A percentile compares a stretch with the other conserved stretches of the same genome.
Evolutionary conservation across 108 stramenopile species (phyloP).

Genomic region (Craspedostauros australis): DNA sequence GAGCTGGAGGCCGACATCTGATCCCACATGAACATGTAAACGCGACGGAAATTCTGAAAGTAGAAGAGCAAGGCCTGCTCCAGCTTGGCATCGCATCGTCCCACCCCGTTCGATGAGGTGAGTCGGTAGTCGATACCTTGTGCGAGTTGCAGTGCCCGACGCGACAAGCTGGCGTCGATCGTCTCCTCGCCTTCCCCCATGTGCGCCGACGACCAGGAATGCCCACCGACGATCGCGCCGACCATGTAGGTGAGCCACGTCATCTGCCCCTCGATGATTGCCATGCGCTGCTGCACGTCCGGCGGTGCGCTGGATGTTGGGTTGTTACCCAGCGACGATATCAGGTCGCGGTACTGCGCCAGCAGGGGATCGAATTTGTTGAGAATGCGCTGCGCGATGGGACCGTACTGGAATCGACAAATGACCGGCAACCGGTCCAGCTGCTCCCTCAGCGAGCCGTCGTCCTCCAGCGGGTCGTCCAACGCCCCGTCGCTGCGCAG

Average conservation of each 20-base stretch:
- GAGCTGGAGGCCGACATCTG: constrained; percentile 49
- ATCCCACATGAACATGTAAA: constrained; percentile 97
- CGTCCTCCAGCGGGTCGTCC: constrained; percentile 94
- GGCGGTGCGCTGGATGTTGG: constrained; percentile 67
- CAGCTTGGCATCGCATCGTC: constrained; percentile 67
- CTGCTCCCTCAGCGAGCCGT: constrained; percentile 92
- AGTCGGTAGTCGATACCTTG: constrained; percentile 85
- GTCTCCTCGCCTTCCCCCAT: constrained; percentile 88
- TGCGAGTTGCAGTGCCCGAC: constrained; percentile 83
- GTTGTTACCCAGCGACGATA: constrained; percentile 45
- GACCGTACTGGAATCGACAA: constrained; percentile 88
- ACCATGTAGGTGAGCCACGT: constrained; percentile 96
- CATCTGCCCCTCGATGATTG: constrained; percentile 88
- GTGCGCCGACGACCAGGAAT: constrained; percentile 84
- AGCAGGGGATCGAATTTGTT: constrained; percentile 86
- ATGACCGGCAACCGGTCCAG: constrained; percentile 92
- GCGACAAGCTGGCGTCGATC: constrained; percentile 88
- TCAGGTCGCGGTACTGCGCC: constrained; percentile 73
- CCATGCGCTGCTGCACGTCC: constrained; percentile 62
- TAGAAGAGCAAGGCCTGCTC: constrained; percentile 81
- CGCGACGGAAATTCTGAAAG: constrained; percentile 87
- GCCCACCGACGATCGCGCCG: constrained; percentile 88
- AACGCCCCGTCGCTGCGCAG: constrained; percentile 76
- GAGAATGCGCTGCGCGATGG: constrained; percentile 74
- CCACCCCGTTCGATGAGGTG: constrained; percentile 73